phyloP scores from a whole-genome alignment of 2,329 filamentous ascomycete genomes.

The Epichloe aotearoae region DNA sequence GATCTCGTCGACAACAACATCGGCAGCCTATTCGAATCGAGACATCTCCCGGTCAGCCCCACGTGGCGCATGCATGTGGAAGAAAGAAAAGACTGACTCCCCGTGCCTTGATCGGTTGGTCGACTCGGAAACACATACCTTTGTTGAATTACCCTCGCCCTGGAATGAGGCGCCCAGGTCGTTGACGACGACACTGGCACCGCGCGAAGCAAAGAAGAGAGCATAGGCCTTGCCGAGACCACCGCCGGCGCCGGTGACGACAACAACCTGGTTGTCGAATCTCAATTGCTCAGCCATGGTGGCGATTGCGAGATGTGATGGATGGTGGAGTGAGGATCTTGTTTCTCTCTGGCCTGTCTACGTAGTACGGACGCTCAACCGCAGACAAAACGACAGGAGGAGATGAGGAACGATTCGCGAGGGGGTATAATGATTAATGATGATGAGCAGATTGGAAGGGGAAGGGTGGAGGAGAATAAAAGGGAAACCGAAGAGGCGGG shows the following conservation, averaged over 20 bases:
- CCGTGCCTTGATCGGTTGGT: too few species aligned
- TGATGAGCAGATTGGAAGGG: conserved; percentile 3
- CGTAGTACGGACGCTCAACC: not conserved
- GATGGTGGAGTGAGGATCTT: not conserved
- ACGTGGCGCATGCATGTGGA: not conserved
- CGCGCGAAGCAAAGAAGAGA: conserved; percentile 80
- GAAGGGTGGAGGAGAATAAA: conserved; percentile 3
- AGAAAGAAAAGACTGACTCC: not conserved
- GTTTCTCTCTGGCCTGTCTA: not conserved
- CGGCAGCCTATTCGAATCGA: conserved; percentile 47
- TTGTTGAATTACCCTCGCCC: conserved; percentile 76
- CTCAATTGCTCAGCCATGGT: conserved; percentile 56
- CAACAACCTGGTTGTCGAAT: conserved; percentile 73
- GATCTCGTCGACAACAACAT: conserved; percentile 73
- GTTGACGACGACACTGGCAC: conserved; percentile 92
- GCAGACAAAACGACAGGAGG: conserved; percentile 6
- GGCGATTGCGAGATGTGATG: conserved; percentile 11
- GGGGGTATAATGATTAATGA: not conserved
- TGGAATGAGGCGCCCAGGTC: conserved; percentile 89
- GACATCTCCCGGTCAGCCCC: not conserved
- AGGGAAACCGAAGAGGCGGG: not conserved
- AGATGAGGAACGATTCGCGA: not conserved
- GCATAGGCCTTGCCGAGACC: conserved; percentile 74
- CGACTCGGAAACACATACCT: conserved; percentile 37
- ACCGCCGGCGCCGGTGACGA: conserved; percentile 70